Evolutionary conservation across 2,329 filamentous ascomycete genomes (phyloP).

Genomic region (Fusarium buxicola): DNA sequence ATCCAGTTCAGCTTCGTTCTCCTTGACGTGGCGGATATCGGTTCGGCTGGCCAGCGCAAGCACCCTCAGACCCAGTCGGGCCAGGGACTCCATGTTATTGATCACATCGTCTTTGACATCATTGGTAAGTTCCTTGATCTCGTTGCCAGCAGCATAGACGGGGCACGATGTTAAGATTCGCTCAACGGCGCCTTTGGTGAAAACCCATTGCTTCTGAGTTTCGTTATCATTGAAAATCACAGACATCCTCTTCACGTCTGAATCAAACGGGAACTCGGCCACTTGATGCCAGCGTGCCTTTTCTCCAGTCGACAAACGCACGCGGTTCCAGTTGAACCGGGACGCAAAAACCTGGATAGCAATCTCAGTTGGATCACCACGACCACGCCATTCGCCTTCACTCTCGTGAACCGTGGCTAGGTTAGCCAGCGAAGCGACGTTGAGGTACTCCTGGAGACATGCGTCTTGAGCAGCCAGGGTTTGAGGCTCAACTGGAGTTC

Average conservation of each 20-base stretch:
- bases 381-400: constrained; percentile 68
- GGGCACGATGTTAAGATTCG: constrained; percentile 73
- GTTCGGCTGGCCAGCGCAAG: constrained; percentile 70
- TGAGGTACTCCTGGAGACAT: constrained; percentile 66
- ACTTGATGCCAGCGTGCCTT: constrained; percentile 66
- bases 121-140: constrained; percentile 61
- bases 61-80: constrained; percentile 74
- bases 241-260: constrained; percentile 81
- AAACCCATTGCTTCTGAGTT: constrained; percentile 59
- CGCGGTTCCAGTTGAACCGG: constrained; percentile 73
- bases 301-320: constrained; percentile 62
- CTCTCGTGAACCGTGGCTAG: constrained; percentile 70
- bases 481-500: constrained; percentile 42
- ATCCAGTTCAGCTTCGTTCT: constrained; percentile 57
- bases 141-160: constrained; percentile 58
- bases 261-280: constrained; percentile 80
- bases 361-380: constrained; percentile 75
- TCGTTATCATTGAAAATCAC: constrained; percentile 68
- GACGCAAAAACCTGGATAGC: constrained; percentile 80
- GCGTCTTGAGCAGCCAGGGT: constrained; percentile 58
- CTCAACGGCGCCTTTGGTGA: constrained; percentile 77
- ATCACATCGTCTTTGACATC: constrained; percentile 68
- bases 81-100: constrained; percentile 75
- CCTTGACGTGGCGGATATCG: constrained; percentile 51
- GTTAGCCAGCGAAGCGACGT: constrained; percentile 74